Base-by-base conservation (phyloP, 441 rosid species). In the Aleurites moluccanus region DNA sequence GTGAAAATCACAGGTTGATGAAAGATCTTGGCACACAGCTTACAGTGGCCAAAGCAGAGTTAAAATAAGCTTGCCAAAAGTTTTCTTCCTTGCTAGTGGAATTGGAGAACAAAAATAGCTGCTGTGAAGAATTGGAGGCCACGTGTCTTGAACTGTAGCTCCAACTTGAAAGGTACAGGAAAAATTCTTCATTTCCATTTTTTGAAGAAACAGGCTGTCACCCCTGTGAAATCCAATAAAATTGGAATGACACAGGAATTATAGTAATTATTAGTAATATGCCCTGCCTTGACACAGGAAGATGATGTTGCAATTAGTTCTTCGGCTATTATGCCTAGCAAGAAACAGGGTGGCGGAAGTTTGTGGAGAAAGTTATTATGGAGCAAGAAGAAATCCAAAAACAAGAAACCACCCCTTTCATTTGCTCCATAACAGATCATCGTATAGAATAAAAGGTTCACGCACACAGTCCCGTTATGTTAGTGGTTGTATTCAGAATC, bases 351-450 rank as follows among this genome's bases (percentile, higher is more conserved):
- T 15, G 84, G 87, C 47, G 83, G 81, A 74, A 84, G 83, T 74
- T 84, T 93, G 74, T 87, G 91, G 90, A 90, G 81, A 79, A 91
- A 84, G 84, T 77, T 96, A 47, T 77, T 90, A 61, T 78, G 92
- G 81, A 90, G 86, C 76, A 95, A 85, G 80, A 91, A 75, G 80
- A 89, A 80, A 80, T 63, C 83, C 45, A 80, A 68, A 68, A 80
- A 82, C 86, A 85, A 83, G 80, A 88, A 82, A 73, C 61, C 75
- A 61, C 59, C 85, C 72, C 69, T 83, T 75, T 81, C 79, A 52
- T 80, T 86, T 75, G 74, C 70, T 74, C 30, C 83, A 18, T 77
- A 53, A 73, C 30, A 61, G 55, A 55, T 74, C 69, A 62, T 49
- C 65, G 61, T 23, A 38, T 33, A 74, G 21, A 65, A 38, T 44